phyloP scores from a whole-genome alignment of 306 rosid genomes.

The Medicago arabica region DNA sequence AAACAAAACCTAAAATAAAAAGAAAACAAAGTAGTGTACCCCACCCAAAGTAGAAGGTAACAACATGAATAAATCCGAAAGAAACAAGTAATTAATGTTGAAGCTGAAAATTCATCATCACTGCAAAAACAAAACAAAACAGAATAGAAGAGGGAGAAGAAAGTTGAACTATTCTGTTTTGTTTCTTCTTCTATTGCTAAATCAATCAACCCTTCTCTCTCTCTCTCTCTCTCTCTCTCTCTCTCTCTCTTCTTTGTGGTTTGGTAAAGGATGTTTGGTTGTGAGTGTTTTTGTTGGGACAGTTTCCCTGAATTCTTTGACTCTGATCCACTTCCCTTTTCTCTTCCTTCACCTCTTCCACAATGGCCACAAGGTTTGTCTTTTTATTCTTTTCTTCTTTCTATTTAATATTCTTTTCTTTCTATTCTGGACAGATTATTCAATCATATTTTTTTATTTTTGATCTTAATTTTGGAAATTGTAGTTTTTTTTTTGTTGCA shows the following conservation, averaged over 20 bases:
- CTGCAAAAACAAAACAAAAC: background rate
- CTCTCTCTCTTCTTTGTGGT: background rate
- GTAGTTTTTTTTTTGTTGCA: background rate
- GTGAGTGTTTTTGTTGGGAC: conserved; percentile 67
- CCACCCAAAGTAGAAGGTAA: too few relatives aligned
- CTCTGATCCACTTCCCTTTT: conserved; percentile 60
- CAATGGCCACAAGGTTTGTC: conserved; percentile 80
- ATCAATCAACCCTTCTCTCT: conserved; percentile 1
- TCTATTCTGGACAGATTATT: too few relatives aligned
- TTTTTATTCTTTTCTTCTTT: background rate
- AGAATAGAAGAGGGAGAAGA: background rate
- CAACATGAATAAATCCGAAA: too few relatives aligned
- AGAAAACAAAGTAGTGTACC: too few relatives aligned
- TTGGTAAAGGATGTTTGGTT: conserved; percentile 59
- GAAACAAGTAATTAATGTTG: background rate
- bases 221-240: conserved; percentile 12
- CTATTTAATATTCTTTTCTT: background rate
- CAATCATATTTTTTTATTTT: too few relatives aligned
- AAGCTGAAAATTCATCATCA: background rate
- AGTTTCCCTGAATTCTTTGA: conserved; percentile 36
- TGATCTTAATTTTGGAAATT: too few relatives aligned
- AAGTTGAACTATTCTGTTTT: conserved; percentile 11
- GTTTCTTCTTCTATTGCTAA: background rate
- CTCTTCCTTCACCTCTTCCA: conserved; percentile 82
- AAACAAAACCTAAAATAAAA: too few relatives aligned